Base-by-base conservation (phyloP, 1,284 basidiomycete genomes). In the Boletus mariae region DNA sequence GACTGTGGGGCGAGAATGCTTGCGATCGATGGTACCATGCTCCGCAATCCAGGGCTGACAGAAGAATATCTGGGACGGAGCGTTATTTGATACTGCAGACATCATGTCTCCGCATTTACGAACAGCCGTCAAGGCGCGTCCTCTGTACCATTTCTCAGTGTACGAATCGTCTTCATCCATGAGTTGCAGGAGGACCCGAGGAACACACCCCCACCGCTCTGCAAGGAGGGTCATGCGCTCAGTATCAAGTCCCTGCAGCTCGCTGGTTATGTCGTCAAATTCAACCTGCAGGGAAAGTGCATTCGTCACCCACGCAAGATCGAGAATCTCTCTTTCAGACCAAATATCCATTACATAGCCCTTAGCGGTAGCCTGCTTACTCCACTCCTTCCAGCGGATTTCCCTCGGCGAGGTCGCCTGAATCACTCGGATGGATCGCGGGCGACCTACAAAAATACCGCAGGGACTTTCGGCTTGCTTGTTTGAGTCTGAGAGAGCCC, bases 401-500 rank as follows among this genome's bases (percentile, higher is more conserved):
- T 3, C 3, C 28, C 8, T 1, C 8, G 55, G 55, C 0, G 34
- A 31, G 1, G 55, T 49, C 0, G 43, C 1, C 11, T 53, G 46
- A n/a, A 53, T 49, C 8, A 15, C 17, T 37, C 25, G 42, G 12
- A 52, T n/a, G 13, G 3, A 13, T n/a, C 9, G 23, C 9, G 8
- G 23, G 7, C 3, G 3, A 23, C 20, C 1, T 4, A 20, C 8
- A 5, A 50, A 56, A 11, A 29, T 25, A 5, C 11, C 26, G 0
- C 0, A 1, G 2, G 52, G 43, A 11, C 1, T 28, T 25, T 26
- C 8, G 28, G 40, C 4, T 2, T n/a, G 0, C 0, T 29, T 0
- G n/a, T 25, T 47, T 4, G 44, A 55, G 44, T 56, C 35, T 0
- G 26, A 45, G 12, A 55, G 52, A 5, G 35, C 52, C 54, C 47